Base-by-base conservation (phyloP, 176 grass and related monocot species). In the Alopecurus myosuroides region DNA sequence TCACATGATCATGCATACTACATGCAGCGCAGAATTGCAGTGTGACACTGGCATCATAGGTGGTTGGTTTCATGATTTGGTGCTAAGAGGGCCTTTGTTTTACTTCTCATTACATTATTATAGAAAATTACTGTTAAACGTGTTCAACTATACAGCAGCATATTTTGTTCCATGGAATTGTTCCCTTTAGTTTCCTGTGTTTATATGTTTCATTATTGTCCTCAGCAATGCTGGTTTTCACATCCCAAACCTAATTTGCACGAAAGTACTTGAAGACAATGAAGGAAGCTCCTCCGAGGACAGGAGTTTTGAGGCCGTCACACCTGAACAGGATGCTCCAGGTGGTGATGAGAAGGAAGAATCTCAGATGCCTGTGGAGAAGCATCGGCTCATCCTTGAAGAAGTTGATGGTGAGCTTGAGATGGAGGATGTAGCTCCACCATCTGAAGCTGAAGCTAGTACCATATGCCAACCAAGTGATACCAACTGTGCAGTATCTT, bases 371-470 rank as follows among this genome's bases (percentile, higher is more conserved):
- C 86, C 69, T 28, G 45, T 68, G 60, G 83, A 98, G 61, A 94
- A 89, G 66, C 93, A 98, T 83, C 89, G 86, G 19, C 93, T 35
- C 58, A 78, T 98, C 44, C 84, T 98, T 77, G 93, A 93, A 89
- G 97, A 98, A 51, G 91, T 98, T 85, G 97, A 98, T 84, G 93
- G 93, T 76, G 97, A 98, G 74, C 91, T 98, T 81, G 97, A 98
- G 88, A 95, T 98, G 97, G 97, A 98, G 89, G 97, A 98, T 92
- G 91, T 94, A 74, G 86, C 97, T 82, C 93, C 97, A 51, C 77
- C 84, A 49, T 83, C 84, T 80, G 84, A 90, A 31, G 68, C 78
- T 82, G 88, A 83, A 83, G 80, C 30, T 66, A 65, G 36, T 39
- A 78, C 45, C 17, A 56, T 71, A 74, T 48, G 45, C 37, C 80